Evolutionary conservation across 75 land plant genomes (phyloP).

Genomic region (Azolla pinnata): DNA sequence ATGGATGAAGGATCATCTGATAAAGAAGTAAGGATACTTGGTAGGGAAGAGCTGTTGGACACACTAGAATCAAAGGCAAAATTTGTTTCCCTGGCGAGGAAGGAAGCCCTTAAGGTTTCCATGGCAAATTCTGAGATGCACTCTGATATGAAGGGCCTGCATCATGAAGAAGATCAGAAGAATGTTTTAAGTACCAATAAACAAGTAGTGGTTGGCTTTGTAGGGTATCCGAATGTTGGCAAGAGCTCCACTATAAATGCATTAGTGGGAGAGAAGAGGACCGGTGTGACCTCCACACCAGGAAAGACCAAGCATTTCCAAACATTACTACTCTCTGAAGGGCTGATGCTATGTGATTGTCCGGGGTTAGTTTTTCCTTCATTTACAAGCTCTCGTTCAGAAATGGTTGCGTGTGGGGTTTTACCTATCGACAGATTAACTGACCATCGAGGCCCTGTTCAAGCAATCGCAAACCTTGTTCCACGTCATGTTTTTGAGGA

Average conservation of each 20-base stretch:
- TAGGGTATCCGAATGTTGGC: slow-evolving; percentile 99
- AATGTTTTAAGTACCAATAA: slow-evolving; percentile 9
- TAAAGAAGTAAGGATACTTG: slow-evolving; percentile 50
- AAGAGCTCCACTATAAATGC: slow-evolving; percentile 98
- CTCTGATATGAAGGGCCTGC: slow-evolving; percentile 2
- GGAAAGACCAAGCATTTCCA: slow-evolving; percentile 99
- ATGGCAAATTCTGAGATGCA: slow-evolving; percentile 19
- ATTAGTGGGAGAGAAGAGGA: slow-evolving; percentile 77
- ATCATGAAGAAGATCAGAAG: slow-evolving; percentile 4
- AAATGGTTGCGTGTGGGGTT: slow-evolving; percentile 94
- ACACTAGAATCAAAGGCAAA: slow-evolving; percentile 74
- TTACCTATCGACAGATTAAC: slow-evolving; percentile 90
- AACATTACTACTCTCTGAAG: slow-evolving; percentile 73
- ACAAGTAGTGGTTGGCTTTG: slow-evolving; percentile 80
- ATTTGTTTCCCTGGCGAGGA: slow-evolving; percentile 37
- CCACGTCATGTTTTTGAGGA: slow-evolving; percentile 44
- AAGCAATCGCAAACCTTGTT: slow-evolving; percentile 74
- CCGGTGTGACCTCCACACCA: slow-evolving; percentile 98
- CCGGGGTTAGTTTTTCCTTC: slow-evolving; percentile 96
- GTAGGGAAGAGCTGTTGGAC: slow-evolving; percentile 67
- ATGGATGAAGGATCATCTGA: slow-evolving; percentile 12
- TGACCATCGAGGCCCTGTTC: slow-evolving; percentile 78
- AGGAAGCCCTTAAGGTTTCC: slow-evolving; percentile 9
- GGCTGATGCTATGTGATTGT: slow-evolving; percentile 89
- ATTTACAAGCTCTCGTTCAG: slow-evolving; percentile 78